These are phyloP conservation scores for Vaccinium vitisidaea DNA, from an alignment of 148 eudicot species.

Conservation along the genomic window DNA sequence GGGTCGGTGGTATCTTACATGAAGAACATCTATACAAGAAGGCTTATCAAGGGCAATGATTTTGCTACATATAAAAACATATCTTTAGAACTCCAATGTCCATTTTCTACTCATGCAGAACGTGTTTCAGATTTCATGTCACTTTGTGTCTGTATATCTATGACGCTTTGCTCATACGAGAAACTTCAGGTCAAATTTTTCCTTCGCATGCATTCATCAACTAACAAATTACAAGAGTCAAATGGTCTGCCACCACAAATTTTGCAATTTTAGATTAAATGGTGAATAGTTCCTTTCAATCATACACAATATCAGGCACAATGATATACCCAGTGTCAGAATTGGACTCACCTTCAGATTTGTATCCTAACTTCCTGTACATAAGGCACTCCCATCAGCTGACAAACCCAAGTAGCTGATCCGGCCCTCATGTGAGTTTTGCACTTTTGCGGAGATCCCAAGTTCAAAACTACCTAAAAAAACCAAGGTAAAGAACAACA, in stretches of 20 bases:
- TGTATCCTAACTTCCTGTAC: conserved; percentile 96
- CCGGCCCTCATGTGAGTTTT: conserved; percentile 68
- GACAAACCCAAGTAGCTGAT: conserved; percentile 91
- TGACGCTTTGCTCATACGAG: no score
- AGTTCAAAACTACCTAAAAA: conserved; percentile 67
- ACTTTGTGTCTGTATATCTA: no score
- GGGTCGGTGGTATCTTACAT: no score
- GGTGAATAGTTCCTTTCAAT: background rate
- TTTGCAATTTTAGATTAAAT: background rate
- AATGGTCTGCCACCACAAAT: no score
- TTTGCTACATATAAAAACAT: no score
- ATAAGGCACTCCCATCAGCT: conserved; percentile 97
- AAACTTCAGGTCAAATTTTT: no score
- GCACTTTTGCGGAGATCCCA: conserved; percentile 87
- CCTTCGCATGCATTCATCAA: no score
- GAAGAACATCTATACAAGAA: background rate
- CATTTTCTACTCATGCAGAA: no score
- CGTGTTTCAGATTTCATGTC: no score
- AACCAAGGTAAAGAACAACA: background rate
- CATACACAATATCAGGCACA: background rate
- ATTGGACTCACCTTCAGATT: conserved; percentile 73
- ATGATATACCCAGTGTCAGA: background rate
- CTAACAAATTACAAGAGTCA: no score
- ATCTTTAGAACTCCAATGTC: no score
- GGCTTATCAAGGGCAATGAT: no score